Percentiles rank a stretch among this genome's conserved stretches.
These are phyloP conservation scores for Dendrocalamus sinicus DNA, from an alignment of 176 grass and related monocot species.

Conservation along the genomic window DNA sequence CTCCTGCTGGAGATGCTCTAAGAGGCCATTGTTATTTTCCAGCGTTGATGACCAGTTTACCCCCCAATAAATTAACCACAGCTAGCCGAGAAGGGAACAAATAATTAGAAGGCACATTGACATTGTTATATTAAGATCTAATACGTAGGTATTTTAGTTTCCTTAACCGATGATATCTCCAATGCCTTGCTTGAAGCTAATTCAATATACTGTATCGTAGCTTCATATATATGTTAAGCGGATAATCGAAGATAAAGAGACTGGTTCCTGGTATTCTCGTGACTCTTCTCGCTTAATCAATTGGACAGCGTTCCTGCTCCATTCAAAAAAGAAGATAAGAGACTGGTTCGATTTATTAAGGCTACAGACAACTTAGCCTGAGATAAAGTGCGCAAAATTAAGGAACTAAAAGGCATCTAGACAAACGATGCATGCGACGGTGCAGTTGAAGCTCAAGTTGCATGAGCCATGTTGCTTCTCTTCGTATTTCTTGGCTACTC, in stretches of 20 bases:
- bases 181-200: not conserved
- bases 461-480: not conserved
- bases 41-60: no score
- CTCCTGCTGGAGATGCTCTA: no score
- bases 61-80: no score
- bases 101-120: no score
- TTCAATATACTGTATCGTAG: not conserved
- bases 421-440: not conserved
- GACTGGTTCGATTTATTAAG: not conserved
- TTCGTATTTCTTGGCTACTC: constrained; percentile 14
- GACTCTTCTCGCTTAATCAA: no score
- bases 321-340: not conserved
- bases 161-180: not conserved
- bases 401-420: not conserved
- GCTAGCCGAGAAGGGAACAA: no score
- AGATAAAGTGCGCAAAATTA: not conserved
- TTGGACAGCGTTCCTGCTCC: no score
- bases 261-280: no score
- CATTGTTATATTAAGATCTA: not conserved
- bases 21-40: no score
- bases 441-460: not conserved
- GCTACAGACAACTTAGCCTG: not conserved
- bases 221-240: not conserved
- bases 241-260: not conserved
- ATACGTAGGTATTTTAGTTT: not conserved